Evolutionary conservation across 495 filamentous ascomycete species (phyloP).

Genomic region (Antarctomyces pellizariae): DNA sequence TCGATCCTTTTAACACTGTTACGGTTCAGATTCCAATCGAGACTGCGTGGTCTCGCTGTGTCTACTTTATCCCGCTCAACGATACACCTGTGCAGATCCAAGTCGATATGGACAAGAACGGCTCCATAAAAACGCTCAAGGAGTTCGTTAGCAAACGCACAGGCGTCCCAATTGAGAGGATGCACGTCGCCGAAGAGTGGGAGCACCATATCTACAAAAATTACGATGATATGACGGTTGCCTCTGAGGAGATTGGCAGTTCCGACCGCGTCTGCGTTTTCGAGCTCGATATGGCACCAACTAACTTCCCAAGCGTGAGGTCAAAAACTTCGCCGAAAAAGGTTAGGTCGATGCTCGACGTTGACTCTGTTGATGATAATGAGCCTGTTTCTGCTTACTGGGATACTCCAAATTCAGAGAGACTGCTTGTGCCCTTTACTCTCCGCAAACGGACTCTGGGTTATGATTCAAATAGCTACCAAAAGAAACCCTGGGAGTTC

Average conservation of each 20-base stretch:
- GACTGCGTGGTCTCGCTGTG: conserved; percentile 43
- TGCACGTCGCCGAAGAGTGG: conserved; percentile 62
- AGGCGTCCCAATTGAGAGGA: conserved; percentile 28
- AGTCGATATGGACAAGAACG: conserved; percentile 74
- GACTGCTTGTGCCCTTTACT: conserved; percentile 53
- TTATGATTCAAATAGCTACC: no score
- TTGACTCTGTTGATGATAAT: conserved; percentile 32
- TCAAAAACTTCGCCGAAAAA: conserved; percentile 21
- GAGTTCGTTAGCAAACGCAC: conserved; percentile 49
- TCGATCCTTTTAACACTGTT: conserved; percentile 90
- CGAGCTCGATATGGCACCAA: conserved; percentile 59
- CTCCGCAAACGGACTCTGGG: conserved; percentile 6
- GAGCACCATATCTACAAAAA: conserved; percentile 60
- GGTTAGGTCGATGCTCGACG: conserved; percentile 14
- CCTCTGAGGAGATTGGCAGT: conserved; percentile 40
- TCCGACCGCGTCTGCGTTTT: conserved; percentile 49
- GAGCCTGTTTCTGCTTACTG: conserved; percentile 27
- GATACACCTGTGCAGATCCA: conserved; percentile 37
- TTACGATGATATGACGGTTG: conserved; percentile 39
- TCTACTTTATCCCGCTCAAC: conserved; percentile 53
- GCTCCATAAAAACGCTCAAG: conserved; percentile 47
- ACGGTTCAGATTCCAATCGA: conserved; percentile 78
- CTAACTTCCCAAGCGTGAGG: conserved; percentile 41
- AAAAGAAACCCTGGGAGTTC: conserved; percentile 10
- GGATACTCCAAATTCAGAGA: conserved; percentile 41